phyloP scores from a whole-genome alignment of 1,284 basidiomycete species.

The Salmacisia buchloeana region DNA sequence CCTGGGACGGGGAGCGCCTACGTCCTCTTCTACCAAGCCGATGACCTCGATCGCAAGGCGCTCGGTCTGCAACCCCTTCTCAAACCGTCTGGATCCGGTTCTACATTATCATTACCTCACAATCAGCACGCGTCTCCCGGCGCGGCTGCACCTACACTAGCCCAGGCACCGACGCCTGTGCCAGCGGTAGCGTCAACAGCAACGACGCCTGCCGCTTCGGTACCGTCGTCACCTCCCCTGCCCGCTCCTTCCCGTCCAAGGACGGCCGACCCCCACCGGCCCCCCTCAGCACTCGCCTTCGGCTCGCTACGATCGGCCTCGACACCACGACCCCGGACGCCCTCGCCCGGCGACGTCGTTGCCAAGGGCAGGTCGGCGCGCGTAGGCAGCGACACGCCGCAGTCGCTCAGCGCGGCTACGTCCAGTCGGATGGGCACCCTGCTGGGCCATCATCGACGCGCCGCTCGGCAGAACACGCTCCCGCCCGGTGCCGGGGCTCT shows the following conservation, averaged over 20 bases:
- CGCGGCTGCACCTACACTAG: too few species aligned
- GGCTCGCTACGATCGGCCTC: not conserved
- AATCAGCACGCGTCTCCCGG: not conserved
- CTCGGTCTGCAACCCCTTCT: constrained; percentile 12
- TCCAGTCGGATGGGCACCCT: not conserved
- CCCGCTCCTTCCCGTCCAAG: not conserved
- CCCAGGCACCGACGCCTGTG: not conserved
- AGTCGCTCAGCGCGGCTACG: not conserved
- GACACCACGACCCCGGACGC: not conserved
- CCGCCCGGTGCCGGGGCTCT: not conserved
- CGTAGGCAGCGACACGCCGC: too few species aligned
- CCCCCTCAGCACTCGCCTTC: not conserved
- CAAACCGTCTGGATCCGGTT: not conserved
- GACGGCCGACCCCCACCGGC: not conserved
- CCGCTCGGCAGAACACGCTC: not conserved
- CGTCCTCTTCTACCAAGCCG: constrained; percentile 94
- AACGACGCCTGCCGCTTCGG: not conserved
- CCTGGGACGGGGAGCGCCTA: constrained; percentile 77
- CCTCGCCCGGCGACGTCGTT: not conserved
- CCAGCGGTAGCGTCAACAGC: not conserved
- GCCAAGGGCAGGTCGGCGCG: not conserved
- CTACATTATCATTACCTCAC: not conserved
- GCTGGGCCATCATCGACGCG: not conserved
- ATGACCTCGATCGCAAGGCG: constrained; percentile 55
- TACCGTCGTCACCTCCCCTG: not conserved